phyloP scores from a whole-genome alignment of 1,284 basidiomycete species.

The Chalciporus piperatoides region DNA sequence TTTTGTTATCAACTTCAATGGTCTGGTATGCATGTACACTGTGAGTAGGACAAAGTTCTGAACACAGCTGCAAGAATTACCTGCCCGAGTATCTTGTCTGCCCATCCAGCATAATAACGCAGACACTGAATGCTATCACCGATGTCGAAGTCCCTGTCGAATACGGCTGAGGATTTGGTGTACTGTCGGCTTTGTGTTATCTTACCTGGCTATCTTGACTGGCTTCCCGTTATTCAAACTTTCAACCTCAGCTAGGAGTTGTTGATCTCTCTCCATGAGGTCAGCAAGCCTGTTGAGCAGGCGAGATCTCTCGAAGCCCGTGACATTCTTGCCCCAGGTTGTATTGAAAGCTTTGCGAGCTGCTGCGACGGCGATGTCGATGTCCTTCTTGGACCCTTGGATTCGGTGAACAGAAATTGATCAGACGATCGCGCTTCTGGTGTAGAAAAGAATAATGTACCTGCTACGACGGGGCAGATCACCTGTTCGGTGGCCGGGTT shows the following conservation, averaged over 20 bases:
- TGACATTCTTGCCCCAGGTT: constrained; percentile 87
- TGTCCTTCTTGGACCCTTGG: constrained; percentile 69
- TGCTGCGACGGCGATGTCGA: constrained; percentile 79
- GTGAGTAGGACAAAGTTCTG: background rate
- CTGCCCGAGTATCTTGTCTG: constrained; percentile 67
- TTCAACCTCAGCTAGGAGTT: constrained; percentile 77
- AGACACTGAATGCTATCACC: constrained; percentile 77
- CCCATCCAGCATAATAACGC: constrained; percentile 78
- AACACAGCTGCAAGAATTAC: constrained; percentile 30
- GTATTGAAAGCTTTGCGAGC: constrained; percentile 84
- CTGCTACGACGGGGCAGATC: constrained; percentile 65
- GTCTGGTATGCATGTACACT: constrained; percentile 41
- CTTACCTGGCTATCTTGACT: constrained; percentile 64
- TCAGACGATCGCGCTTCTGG: constrained; percentile 1
- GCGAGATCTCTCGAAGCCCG: constrained; percentile 76
- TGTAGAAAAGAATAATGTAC: constrained; percentile 35
- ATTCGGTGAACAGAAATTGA: constrained; percentile 23
- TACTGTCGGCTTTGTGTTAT: background rate
- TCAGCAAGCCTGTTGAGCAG: constrained; percentile 87
- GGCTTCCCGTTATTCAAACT: constrained; percentile 85
- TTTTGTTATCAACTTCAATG: constrained; percentile 77
- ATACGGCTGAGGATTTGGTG: background rate
- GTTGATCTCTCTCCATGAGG: constrained; percentile 82
- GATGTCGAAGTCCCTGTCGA: constrained; percentile 76
- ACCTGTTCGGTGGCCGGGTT: constrained; percentile 76